Evolutionary conservation across 1,139 yeast species (phyloP), one percentile per base, ranked within the genome.

Genomic region (Zygosaccharomyces pseudobailii): DNA sequence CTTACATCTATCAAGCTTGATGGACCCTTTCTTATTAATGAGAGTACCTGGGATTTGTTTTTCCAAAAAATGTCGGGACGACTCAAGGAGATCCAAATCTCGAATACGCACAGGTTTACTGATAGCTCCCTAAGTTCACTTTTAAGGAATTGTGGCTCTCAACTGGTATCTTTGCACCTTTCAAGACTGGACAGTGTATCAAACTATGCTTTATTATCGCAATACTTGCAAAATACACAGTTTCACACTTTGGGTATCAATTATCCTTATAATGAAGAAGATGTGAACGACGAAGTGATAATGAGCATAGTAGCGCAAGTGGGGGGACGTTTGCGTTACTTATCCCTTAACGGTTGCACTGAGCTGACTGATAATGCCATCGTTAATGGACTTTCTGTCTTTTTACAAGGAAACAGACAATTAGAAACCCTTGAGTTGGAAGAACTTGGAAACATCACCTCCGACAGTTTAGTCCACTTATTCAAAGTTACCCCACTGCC

Each of bases 11-110:
- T 90, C 7, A 69, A 76, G 13, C 69, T 92, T 31, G 89, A 90
- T 66, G 98, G 98, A 0, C 89, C 97, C 0, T 92, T 92, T 61
- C 71, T 92, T 54, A 81, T 92, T 40, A 82, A 84, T 58, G 87
- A 84, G 55, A 67, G 67, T 0, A 73, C 81, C 48, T 92, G 98
- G 98, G 79, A 78, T 55, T 75, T 72, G 10, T 88, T 82, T 55
- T 87, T 92, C 58, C 76, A 75, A 43, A 47, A 56, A 1, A 68
- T 73, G 53, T 81, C 81, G 1, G 62, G 67, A 0, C 66, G 75
- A 20, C 65, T 84, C 34, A 69, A 65, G 40, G 69, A 74, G 19
- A 79, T 92, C 55, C 84, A 83, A 55, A 65, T 92, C 13, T 73
- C 82, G 37, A 87, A 88, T 59, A 90, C 97, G 1, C 96, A 92